Percentiles rank a stretch among this genome's conserved stretches.
These are phyloP conservation scores for Yamadazyma epiphylla DNA, from an alignment of 1,139 yeast genomes.

Conservation along the genomic window DNA sequence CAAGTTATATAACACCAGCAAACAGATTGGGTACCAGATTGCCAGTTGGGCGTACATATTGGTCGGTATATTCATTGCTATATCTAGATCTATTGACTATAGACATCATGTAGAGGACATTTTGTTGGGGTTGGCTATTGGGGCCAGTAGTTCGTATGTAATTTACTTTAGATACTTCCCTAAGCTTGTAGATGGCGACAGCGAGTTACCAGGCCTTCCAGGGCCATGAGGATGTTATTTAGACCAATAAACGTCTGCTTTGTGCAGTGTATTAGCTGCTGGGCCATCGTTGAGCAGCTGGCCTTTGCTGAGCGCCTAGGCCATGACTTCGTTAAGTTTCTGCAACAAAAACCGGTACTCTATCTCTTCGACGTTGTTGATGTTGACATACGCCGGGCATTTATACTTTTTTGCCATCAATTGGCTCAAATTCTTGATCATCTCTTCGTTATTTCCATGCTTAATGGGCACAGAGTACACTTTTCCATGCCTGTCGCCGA, in stretches of 20 bases:
- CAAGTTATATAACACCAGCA: conserved; percentile 11
- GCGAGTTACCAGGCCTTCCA: conserved; percentile 6
- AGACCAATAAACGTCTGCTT: no score
- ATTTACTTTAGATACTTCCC: conserved; percentile 25
- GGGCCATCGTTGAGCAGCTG: no score
- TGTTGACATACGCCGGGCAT: conserved; percentile 12
- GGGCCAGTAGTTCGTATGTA: conserved; percentile 15
- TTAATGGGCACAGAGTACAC: conserved; percentile 9
- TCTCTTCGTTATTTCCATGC: conserved; percentile 12
- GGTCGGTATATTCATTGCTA: conserved; percentile 33
- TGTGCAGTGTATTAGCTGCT: no score
- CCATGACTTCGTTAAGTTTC: conserved; percentile 6
- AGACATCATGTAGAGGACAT: conserved; percentile 44
- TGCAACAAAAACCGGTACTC: conserved; percentile 10
- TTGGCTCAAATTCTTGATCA: conserved; percentile 11
- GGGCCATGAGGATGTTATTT: conserved; percentile 5
- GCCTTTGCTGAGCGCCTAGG: no score
- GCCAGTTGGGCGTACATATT: conserved; percentile 22
- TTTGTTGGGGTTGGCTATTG: conserved; percentile 32
- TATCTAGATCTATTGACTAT: conserved; percentile 41
- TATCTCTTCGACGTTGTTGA: conserved; percentile 10
- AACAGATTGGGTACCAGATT: conserved; percentile 12
- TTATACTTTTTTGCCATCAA: conserved; percentile 10
- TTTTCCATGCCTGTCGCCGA: conserved; percentile 6
- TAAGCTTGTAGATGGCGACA: conserved; percentile 2